Base-by-base conservation (phyloP, 164 flowering plant genomes). In the Vitis vinifera region DNA sequence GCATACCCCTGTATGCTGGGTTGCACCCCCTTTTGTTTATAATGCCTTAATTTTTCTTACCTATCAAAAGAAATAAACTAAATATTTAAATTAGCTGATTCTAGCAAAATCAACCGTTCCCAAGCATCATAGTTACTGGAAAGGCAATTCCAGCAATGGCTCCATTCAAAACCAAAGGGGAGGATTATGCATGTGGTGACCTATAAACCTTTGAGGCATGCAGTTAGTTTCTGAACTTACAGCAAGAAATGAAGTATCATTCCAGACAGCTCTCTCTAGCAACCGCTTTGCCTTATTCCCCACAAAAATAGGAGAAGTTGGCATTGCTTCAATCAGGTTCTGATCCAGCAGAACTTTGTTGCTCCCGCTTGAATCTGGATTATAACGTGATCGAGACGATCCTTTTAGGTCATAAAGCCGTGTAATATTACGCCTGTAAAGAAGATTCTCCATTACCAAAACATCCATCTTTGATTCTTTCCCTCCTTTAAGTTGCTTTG, bases 251-350 rank as follows among this genome's bases (percentile, higher is more conserved):
- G 83, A 62, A 13, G 89, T 86, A 55, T 86, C 89, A 61, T 86
- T 86, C 89, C 89, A 86, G 47, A 86, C 87, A 60, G 87, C 89
- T 75, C 89, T 77, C 68, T 84, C 89, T 31, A 86, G 69, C 55
- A 67, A 62, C 58, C 86, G 72, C 67, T 86, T 86, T 56, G 89
- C 83, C 65, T 80, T 82, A 80, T 73, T 81, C 49, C 87, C 87
- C 51, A 86, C 78, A 76, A 86, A 86, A 17, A 86, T 86, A 3
- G 89, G 89, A 71, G 80, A 74, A 30, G 89, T 84, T 17, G 83
- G 82, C 74, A 86, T 75, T 62, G 84, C 79, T 76, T 86, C 89
- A 55, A 80, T 74, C 78, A 80, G 70, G 49, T 85, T 85, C 75
- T 72, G 81, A 65, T 85, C 88, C 51, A 85, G 72, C 10, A 85